Evolutionary conservation across 805 yeast genomes (phyloP).

Genomic region (Ogataea trehalophila): DNA sequence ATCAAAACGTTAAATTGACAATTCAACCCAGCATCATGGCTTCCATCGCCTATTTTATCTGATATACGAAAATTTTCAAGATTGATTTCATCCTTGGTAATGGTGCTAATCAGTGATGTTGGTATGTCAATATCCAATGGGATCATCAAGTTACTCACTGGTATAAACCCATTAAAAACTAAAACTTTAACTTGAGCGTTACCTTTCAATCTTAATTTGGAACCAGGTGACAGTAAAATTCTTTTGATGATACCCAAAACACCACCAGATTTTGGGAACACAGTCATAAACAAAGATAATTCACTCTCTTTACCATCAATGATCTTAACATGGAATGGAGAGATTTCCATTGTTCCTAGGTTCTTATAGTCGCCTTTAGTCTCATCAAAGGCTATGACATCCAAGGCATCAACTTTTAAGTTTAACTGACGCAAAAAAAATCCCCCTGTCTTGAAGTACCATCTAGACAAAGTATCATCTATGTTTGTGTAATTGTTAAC

Average conservation of each 20-base stretch:
- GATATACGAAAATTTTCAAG: constrained; percentile 23
- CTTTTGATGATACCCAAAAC: constrained; percentile 30
- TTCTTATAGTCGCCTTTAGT: constrained; percentile 16
- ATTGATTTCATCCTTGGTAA: constrained; percentile 17
- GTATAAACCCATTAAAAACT: constrained; percentile 31
- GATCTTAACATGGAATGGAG: constrained; percentile 32
- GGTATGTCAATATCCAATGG: constrained; percentile 29
- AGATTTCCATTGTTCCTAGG: constrained; percentile 31
- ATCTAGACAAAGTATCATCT: constrained; percentile 21
- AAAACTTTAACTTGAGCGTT: constrained; percentile 29
- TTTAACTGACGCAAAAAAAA: constrained; percentile 23
- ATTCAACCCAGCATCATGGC: constrained; percentile 17
- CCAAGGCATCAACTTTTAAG: constrained; percentile 28
- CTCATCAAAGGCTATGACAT: constrained; percentile 25
- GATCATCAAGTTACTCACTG: constrained; percentile 27
- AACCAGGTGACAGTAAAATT: constrained; percentile 28
- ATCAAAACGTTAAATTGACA: constrained; percentile 17
- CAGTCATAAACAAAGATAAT: constrained; percentile 25
- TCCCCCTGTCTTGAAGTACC: constrained; percentile 31
- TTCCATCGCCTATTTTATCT: constrained; percentile 12
- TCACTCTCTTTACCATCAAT: constrained; percentile 22
- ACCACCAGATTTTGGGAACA: constrained; percentile 31
- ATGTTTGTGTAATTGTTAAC: constrained; percentile 30
- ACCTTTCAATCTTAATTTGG: constrained; percentile 31
- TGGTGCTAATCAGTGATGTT: constrained; percentile 17